Conservation (phyloP, 805 yeast species). For the Teunomyces barrocoloradensis region DNA sequence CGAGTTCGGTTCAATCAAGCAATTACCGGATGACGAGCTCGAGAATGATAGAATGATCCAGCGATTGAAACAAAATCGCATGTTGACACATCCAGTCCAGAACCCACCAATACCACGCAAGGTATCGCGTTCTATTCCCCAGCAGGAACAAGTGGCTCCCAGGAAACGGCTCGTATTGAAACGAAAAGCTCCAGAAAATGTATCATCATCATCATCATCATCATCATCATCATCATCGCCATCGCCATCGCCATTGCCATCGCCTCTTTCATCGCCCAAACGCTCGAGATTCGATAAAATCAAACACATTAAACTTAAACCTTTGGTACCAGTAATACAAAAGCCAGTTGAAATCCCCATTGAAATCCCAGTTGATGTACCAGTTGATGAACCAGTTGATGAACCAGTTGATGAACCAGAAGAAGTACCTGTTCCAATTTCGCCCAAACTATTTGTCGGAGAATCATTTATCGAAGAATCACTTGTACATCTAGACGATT, state of each 20-base stretch:
- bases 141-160: background rate
- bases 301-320: slow-evolving; percentile 1
- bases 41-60: slow-evolving; percentile 15
- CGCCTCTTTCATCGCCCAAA: background rate
- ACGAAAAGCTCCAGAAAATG: background rate
- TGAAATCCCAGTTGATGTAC: too few relatives aligned
- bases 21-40: slow-evolving; percentile 18
- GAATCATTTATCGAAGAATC: too few relatives aligned
- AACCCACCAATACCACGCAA: background rate
- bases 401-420: too few relatives aligned
- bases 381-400: too few relatives aligned
- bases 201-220: background rate
- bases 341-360: background rate
- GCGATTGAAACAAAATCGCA: slow-evolving; percentile 12
- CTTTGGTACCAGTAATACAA: background rate
- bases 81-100: background rate
- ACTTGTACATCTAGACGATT: too few relatives aligned
- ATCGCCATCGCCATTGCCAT: background rate
- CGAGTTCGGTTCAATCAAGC: slow-evolving; percentile 29
- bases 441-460: too few relatives aligned
- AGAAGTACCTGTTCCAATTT: too few relatives aligned
- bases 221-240: background rate
- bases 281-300: slow-evolving; percentile 2
- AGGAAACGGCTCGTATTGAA: background rate
- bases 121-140: background rate